phyloP scores from a whole-genome alignment of 139 green algal genomes.

The Gonium pectorale region DNA sequence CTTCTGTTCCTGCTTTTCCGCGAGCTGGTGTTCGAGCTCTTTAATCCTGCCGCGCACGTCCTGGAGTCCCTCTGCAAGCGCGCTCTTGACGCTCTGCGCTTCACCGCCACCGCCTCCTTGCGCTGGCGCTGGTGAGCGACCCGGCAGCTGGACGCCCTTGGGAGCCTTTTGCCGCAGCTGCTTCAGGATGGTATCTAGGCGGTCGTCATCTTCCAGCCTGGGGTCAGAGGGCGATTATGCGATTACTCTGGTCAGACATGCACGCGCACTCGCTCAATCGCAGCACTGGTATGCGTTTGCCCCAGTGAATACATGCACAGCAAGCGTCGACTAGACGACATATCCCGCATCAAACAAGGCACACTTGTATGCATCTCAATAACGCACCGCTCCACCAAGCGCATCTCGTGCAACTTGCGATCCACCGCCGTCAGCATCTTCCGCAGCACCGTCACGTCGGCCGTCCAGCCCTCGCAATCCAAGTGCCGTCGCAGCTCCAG shows the following conservation, averaged over 20 bases:
- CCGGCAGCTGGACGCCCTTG: conserved; percentile 16
- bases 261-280: neutral
- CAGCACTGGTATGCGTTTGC: no score
- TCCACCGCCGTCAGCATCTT: conserved; percentile 76
- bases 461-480: conserved; percentile 31
- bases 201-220: conserved; percentile 72
- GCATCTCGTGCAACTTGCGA: conserved; percentile 81
- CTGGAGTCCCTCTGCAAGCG: conserved; percentile 33
- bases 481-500: conserved; percentile 36
- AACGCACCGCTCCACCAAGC: conserved; percentile 66
- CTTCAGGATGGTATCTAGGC: conserved; percentile 70
- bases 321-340: no score
- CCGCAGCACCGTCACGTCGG: conserved; percentile 35
- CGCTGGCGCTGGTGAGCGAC: neutral
- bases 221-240: neutral
- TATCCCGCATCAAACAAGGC: neutral
- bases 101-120: neutral
- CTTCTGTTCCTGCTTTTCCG: conserved; percentile 7
- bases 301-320: neutral
- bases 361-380: neutral
- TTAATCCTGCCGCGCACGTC: conserved; percentile 35
- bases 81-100: conserved; percentile 36
- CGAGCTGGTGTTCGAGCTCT: conserved; percentile 37
- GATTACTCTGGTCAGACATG: neutral
- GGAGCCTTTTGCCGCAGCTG: conserved; percentile 60